Percentiles rank a stretch among this genome's conserved stretches.
Evolutionary conservation across 202 grass and related monocot genomes (phyloP).

Genomic region (Schoenoplectus triqueter): DNA sequence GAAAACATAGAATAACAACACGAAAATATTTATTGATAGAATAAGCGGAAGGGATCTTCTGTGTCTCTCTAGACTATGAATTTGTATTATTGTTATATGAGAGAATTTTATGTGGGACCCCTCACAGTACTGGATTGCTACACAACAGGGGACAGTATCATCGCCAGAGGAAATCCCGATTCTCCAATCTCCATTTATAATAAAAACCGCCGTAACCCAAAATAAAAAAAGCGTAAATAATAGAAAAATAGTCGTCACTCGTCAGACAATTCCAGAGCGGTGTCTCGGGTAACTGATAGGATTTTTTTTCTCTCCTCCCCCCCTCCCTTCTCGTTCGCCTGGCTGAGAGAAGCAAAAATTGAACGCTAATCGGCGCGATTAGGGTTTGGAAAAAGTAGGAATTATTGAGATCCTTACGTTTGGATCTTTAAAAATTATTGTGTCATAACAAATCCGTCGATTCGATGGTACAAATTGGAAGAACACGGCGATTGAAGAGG

Average conservation of each 20-base stretch:
- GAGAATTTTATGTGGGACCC: no score
- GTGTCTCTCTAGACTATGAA: not conserved
- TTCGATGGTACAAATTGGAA: constrained; percentile 41
- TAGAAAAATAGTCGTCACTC: not conserved
- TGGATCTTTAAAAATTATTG: constrained; percentile 38
- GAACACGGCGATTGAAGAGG: constrained; percentile 64
- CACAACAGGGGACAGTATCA: not conserved
- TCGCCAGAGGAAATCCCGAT: not conserved
- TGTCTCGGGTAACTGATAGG: constrained; percentile 27
- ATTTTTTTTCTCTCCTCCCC: not conserved
- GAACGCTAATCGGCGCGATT: constrained; percentile 8
- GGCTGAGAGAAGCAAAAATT: constrained; percentile 6
- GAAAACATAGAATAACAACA: not conserved
- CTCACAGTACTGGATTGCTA: not conserved
- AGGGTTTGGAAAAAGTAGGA: constrained; percentile 45
- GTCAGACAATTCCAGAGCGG: constrained; percentile 22
- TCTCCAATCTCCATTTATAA: not conserved
- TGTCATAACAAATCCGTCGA: not conserved
- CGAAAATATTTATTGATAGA: not conserved
- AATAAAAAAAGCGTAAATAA: not conserved
- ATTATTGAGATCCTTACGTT: constrained; percentile 36
- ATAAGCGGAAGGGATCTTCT: not conserved
- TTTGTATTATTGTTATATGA: no score
- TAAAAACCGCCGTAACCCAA: constrained; percentile 3
- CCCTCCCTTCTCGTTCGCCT: not conserved